Evolutionary conservation across 148 eudicot genomes (phyloP).

Genomic region (Vaccinium macrocarpon): DNA sequence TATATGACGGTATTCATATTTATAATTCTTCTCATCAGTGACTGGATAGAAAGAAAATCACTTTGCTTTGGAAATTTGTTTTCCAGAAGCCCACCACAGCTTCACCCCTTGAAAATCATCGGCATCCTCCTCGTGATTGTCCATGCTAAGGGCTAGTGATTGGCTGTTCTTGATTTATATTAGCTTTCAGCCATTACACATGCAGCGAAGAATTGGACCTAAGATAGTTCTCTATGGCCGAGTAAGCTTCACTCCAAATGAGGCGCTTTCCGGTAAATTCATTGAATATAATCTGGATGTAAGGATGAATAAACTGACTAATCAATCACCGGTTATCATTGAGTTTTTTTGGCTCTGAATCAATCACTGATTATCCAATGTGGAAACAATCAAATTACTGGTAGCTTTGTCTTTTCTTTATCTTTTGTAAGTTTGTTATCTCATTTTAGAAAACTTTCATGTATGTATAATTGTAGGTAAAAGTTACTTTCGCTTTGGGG

Average conservation of each 20-base stretch:
- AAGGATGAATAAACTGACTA: conserved; percentile 25
- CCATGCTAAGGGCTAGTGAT: conserved; percentile 38
- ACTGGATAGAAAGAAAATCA: neutral
- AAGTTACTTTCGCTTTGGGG: neutral
- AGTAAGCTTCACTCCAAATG: conserved; percentile 27
- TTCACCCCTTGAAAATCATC: conserved; percentile 37
- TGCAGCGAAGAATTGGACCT: conserved; percentile 26
- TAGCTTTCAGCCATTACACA: conserved; percentile 38
- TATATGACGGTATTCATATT: too few species aligned
- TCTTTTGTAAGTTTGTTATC: neutral
- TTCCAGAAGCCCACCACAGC: conserved; percentile 33
- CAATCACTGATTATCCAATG: too few species aligned
- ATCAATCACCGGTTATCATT: neutral
- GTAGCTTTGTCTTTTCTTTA: neutral
- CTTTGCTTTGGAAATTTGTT: neutral
- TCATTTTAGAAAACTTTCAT: neutral
- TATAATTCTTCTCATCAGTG: conserved; percentile 14
- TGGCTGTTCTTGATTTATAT: conserved; percentile 26
- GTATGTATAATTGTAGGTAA: neutral
- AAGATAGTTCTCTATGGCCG: conserved; percentile 32
- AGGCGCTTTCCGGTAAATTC: conserved; percentile 26
- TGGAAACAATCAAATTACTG: conserved; percentile 1
- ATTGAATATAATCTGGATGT: conserved; percentile 31
- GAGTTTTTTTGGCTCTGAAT: neutral
- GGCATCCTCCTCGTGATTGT: conserved; percentile 37